phyloP scores from a whole-genome alignment of 768 basidiomycete species.

The Leccinum disarticulatum region DNA sequence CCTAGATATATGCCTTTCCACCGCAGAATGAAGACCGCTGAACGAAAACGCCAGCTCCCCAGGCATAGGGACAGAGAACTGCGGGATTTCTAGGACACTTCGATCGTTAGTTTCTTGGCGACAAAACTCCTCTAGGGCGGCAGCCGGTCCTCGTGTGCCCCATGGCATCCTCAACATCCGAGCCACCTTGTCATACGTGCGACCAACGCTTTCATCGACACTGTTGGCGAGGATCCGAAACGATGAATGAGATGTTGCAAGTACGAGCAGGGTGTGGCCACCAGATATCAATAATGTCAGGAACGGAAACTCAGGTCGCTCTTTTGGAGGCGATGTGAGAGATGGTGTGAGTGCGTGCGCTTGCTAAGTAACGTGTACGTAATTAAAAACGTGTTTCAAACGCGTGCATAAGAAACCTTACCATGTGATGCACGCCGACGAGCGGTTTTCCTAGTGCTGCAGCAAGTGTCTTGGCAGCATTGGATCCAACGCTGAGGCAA shows the following conservation, averaged over 20 bases:
- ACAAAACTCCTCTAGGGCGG: constrained; percentile 78
- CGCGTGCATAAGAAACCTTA: constrained; percentile 30
- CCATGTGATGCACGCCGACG: constrained; percentile 96
- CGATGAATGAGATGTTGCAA: constrained; percentile 54
- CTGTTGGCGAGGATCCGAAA: constrained; percentile 78
- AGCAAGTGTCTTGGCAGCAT: constrained; percentile 84
- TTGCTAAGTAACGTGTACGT: constrained; percentile 54
- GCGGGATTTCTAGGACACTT: constrained; percentile 37
- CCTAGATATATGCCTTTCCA: constrained; percentile 55
- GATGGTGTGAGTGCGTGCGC: constrained; percentile 85
- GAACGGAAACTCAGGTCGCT: constrained; percentile 74
- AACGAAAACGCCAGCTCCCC: constrained; percentile 53
- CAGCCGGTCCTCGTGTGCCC: constrained; percentile 65
- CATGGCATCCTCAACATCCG: constrained; percentile 67
- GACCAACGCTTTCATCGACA: constrained; percentile 72
- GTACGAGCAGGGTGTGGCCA: constrained; percentile 89
- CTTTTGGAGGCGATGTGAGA: constrained; percentile 51
- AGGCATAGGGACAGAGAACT: background rate
- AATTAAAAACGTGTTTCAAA: background rate
- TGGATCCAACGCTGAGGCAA: constrained; percentile 75
- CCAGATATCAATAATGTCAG: constrained; percentile 87
- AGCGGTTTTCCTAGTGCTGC: constrained; percentile 75
- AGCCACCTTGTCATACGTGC: constrained; percentile 82
- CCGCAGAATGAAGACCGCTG: constrained; percentile 69
- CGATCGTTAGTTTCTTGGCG: constrained; percentile 26